These are phyloP conservation scores for Baorangia bicolor DNA, from an alignment of 768 basidiomycete genomes.

Conservation along the genomic window DNA sequence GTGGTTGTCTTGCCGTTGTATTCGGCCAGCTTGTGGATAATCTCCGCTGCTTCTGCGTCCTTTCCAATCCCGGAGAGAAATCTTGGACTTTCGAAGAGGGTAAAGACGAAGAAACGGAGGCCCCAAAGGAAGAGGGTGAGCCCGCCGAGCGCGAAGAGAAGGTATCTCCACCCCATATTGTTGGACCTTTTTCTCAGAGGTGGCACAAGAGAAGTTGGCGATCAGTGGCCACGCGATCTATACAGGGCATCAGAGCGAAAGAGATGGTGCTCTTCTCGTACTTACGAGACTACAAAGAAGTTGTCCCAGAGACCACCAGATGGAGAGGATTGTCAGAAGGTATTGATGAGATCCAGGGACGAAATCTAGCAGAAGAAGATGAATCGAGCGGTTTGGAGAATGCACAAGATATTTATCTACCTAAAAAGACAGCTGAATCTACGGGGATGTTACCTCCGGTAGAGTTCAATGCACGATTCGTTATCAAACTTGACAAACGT, in stretches of 20 bases:
- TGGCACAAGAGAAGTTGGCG: constrained; percentile 50
- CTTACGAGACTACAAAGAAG: constrained; percentile 47
- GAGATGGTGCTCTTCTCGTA: neutral
- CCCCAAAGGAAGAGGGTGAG: constrained; percentile 53
- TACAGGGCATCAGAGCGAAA: neutral
- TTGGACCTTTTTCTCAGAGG: constrained; percentile 32
- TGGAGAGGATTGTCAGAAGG: constrained; percentile 53
- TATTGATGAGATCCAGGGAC: constrained; percentile 56
- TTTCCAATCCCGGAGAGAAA: constrained; percentile 54
- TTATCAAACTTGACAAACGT: neutral
- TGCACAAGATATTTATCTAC: constrained; percentile 20
- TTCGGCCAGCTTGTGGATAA: constrained; percentile 48
- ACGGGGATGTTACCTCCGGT: constrained; percentile 52
- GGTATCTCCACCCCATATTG: constrained; percentile 68
- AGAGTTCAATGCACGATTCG: neutral
- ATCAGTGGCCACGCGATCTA: constrained; percentile 63
- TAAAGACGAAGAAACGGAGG: constrained; percentile 52
- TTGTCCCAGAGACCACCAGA: constrained; percentile 62
- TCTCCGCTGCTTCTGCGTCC: constrained; percentile 49
- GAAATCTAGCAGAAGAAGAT: constrained; percentile 39
- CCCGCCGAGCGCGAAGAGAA: constrained; percentile 52
- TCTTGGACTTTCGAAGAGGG: constrained; percentile 55
- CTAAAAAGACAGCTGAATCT: constrained; percentile 51
- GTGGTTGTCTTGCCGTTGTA: constrained; percentile 46
- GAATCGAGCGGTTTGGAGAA: neutral